Base-by-base conservation (phyloP, 1,139 yeast genomes). In the Wickerhamiella infanticola region DNA sequence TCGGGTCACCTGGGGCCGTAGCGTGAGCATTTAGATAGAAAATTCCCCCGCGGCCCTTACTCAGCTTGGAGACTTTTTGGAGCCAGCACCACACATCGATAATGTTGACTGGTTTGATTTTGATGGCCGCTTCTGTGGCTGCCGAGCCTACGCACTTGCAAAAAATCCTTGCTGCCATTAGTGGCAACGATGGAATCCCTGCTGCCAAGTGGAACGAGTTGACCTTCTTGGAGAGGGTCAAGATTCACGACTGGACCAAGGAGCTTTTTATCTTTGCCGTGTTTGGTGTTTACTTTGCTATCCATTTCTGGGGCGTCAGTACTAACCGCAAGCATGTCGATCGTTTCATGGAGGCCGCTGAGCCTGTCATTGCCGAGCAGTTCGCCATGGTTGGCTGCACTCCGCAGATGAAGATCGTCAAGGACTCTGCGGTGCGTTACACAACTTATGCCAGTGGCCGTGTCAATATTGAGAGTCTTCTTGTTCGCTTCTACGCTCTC, bases 371-470 rank as follows among this genome's bases (percentile, higher is more conserved):
- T 54, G 66, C 69, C 40, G 70, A 73, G 44, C 81, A 86, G 61
- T 90, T 90, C 60, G 76, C 70, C 57, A 93, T 81, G 61, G 90
- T 79, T 51, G 97, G 97, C 48, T 78, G 78, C 42, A 62, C 68
- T n/a, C 53, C 66, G 42, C 59, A 58, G 38, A 37, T 66, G 44
- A 65, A 75, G 53, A 72, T 70, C 56, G 68, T 79, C 52, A 74
- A 77, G 59, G 95, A 85, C 61, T 76, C 80, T 46, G 69, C 81
- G 41, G 81, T 83, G 58, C 71, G 75, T 50, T 86, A 65, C 63
- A 69, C 90, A 18, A 70, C 85, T 42, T 90, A 84, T 62, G 95
- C 96, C 41, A 74, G 94, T 48, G 98, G 98, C 52, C 78, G 98
- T 62, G 68, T 75, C 51, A 81, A 83, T 62, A 73, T 90, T 53